A percentile compares a stretch with the other conserved stretches of the same genome.
phyloP scores from a whole-genome alignment of 169 alveolate species.

The Eimeria praecox region DNA sequence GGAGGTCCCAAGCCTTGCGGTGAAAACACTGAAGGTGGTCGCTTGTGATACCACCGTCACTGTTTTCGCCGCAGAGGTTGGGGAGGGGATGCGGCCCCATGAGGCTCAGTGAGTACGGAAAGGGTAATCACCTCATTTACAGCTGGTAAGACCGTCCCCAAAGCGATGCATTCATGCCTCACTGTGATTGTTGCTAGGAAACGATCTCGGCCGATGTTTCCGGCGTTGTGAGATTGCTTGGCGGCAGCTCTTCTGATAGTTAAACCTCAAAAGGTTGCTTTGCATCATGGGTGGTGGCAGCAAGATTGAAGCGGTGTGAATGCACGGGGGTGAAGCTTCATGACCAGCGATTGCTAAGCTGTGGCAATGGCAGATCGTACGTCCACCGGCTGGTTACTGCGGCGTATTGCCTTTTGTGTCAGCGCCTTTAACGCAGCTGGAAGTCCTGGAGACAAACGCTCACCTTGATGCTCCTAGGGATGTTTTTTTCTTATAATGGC shows the following conservation, averaged over 20 bases:
- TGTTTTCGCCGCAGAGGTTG: no score
- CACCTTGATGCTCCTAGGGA: background rate
- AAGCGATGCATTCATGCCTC: background rate
- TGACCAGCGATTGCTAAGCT: background rate
- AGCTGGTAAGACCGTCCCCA: background rate
- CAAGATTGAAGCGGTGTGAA: background rate
- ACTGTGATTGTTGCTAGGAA: background rate
- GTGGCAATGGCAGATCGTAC: background rate
- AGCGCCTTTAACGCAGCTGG: background rate
- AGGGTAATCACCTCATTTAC: background rate
- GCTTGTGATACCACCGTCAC: no score
- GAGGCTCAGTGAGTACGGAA: background rate
- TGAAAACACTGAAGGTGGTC: background rate
- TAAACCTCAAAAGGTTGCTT: background rate
- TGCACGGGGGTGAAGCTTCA: background rate
- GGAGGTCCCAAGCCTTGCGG: background rate
- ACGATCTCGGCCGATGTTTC: background rate
- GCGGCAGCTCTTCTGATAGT: background rate
- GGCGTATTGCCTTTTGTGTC: background rate
- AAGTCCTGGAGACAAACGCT: background rate
- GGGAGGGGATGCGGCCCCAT: background rate
- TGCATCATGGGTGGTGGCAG: background rate
- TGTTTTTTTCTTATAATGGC: background rate
- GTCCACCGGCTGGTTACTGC: background rate
- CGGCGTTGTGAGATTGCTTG: background rate